Conservation (phyloP, 2,329 filamentous ascomycete genomes). For the Colletotrichum phormii region DNA sequence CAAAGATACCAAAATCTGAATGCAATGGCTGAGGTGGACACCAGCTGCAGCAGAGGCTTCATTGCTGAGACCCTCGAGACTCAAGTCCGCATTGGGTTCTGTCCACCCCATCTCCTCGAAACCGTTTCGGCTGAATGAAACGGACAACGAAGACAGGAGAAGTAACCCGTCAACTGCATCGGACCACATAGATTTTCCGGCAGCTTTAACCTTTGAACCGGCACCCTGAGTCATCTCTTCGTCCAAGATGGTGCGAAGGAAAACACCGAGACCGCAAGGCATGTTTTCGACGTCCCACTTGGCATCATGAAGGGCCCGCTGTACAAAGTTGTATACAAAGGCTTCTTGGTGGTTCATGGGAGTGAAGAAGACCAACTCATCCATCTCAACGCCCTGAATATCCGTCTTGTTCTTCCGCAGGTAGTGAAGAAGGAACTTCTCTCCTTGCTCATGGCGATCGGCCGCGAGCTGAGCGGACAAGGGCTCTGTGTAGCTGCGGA, state of each 20-base stretch:
- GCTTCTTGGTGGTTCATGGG: conserved; percentile 40
- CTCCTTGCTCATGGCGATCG: conserved; percentile 49
- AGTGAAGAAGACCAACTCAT: conserved; percentile 43
- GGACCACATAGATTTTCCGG: background rate
- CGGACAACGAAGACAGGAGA: conserved; percentile 7
- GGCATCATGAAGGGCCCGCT: conserved; percentile 44
- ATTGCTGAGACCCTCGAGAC: background rate
- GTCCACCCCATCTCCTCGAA: conserved; percentile 8
- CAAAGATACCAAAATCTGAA: conserved; percentile 32
- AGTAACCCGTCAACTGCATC: conserved; percentile 24
- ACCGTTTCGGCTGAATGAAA: background rate
- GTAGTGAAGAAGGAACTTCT: conserved; percentile 46
- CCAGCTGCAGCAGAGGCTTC: background rate
- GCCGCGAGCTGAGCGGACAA: conserved; percentile 48
- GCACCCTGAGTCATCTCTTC: background rate
- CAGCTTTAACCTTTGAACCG: conserved; percentile 6
- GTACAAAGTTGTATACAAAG: conserved; percentile 43
- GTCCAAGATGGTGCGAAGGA: background rate
- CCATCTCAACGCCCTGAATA: conserved; percentile 36
- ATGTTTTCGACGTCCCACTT: conserved; percentile 43
- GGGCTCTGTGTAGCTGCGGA: conserved; percentile 46
- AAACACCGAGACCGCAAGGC: background rate
- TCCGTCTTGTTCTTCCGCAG: conserved; percentile 47
- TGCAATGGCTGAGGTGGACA: conserved; percentile 2
- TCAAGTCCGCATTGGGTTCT: background rate